Evolutionary conservation across 2,329 filamentous ascomycete genomes (phyloP).

Genomic region (Fusarium zealandicum): DNA sequence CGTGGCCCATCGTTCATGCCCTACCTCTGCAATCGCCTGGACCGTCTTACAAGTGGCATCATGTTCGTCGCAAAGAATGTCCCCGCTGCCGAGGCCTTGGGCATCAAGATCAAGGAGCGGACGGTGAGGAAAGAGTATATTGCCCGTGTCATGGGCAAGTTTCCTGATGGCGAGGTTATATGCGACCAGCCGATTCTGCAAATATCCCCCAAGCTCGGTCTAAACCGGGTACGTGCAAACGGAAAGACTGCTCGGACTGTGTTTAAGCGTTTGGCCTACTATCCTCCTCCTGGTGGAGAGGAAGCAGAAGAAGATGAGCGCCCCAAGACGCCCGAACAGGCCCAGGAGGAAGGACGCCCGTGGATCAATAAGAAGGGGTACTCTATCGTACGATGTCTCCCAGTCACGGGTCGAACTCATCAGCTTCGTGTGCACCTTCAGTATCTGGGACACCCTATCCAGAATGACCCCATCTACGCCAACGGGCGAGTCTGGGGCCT

Average conservation of each 20-base stretch:
- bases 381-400: slow-evolving; percentile 92
- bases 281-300: slow-evolving; percentile 61
- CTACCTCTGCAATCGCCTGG: slow-evolving; percentile 87
- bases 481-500: slow-evolving; percentile 92
- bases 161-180: slow-evolving; percentile 88
- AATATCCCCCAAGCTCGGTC: slow-evolving; percentile 91
- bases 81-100: slow-evolving; percentile 78
- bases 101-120: slow-evolving; percentile 76
- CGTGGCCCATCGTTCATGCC: slow-evolving; percentile 62
- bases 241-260: slow-evolving; percentile 90
- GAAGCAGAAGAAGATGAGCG: slow-evolving; percentile 36
- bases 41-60: slow-evolving; percentile 91
- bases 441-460: slow-evolving; percentile 91
- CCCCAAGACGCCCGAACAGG: slow-evolving; percentile 36
- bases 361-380: slow-evolving; percentile 75
- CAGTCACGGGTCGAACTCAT: slow-evolving; percentile 92
- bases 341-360: slow-evolving; percentile 43
- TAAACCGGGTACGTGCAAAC: slow-evolving; percentile 93
- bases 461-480: slow-evolving; percentile 97
- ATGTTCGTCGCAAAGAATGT: slow-evolving; percentile 97
- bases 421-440: slow-evolving; percentile 95
- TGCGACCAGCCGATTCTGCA: slow-evolving; percentile 94
- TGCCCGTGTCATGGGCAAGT: slow-evolving; percentile 87
- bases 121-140: slow-evolving; percentile 96
- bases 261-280: slow-evolving; percentile 92